Evolutionary conservation across 2,329 filamentous ascomycete genomes (phyloP).

Genomic region (Corynespora cassiicola): DNA sequence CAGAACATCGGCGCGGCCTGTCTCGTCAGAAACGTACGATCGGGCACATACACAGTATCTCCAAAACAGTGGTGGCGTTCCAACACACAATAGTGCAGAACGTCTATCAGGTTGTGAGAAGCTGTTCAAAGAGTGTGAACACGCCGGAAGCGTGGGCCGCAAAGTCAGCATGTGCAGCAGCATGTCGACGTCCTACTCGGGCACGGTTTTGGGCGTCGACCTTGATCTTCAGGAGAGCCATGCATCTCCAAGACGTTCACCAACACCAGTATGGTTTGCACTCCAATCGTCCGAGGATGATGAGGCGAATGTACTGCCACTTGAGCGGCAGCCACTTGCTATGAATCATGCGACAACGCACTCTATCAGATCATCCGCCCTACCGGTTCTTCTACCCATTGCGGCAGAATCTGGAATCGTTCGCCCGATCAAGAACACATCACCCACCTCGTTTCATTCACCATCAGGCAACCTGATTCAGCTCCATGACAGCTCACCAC

Average conservation of each 20-base stretch:
- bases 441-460: conserved; percentile 40
- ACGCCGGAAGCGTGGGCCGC: conserved; percentile 23
- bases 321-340: conserved; percentile 2
- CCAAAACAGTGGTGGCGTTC: too few species aligned
- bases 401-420: conserved; percentile 45
- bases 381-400: conserved; percentile 44
- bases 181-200: conserved; percentile 42
- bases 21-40: too few species aligned
- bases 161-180: conserved; percentile 43
- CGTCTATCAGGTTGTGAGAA: too few species aligned
- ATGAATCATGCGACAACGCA: conserved; percentile 10
- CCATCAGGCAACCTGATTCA: conserved; percentile 44
- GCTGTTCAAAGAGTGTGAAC: conserved; percentile 19
- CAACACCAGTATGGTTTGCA: conserved; percentile 30
- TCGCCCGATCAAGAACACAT: conserved; percentile 29
- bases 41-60: conserved; percentile 16
- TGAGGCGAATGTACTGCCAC: conserved; percentile 6
- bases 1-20: too few species aligned
- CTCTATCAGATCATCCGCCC: conserved; percentile 42
- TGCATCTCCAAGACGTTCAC: conserved; percentile 17
- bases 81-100: too few species aligned
- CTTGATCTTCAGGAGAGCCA: conserved; percentile 37
- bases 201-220: conserved; percentile 42
- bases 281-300: conserved; percentile 28
- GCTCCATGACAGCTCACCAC: conserved; percentile 23